phyloP scores from a whole-genome alignment of 805 yeast species.

The Saturnispora serradocipensis region DNA sequence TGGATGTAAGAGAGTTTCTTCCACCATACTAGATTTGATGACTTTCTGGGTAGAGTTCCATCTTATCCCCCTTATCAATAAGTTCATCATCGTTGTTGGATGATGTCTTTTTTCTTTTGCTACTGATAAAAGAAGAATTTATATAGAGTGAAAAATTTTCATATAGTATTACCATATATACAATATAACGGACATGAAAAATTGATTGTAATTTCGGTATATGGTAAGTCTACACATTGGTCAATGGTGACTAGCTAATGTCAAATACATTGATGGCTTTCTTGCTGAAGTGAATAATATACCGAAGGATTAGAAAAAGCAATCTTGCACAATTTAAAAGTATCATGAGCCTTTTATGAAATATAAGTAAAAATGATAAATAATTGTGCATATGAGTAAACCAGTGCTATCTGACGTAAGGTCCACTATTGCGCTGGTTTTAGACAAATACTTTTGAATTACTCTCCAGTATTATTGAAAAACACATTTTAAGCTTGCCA shows the following conservation, averaged over 20 bases:
- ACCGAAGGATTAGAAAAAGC: no score
- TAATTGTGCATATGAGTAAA: neutral
- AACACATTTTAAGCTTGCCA: no score
- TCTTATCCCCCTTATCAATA: neutral
- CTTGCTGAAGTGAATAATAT: no score
- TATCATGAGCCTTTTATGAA: neutral
- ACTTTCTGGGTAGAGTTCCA: slow-evolving; percentile 2
- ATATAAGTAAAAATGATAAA: neutral
- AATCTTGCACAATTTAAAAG: no score
- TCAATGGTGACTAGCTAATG: no score
- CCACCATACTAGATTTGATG: slow-evolving; percentile 15
- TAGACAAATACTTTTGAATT: neutral
- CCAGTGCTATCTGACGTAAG: neutral
- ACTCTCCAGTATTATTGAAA: neutral
- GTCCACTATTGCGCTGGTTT: no score
- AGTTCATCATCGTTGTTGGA: neutral
- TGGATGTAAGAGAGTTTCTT: slow-evolving; percentile 22
- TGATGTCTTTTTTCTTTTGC: neutral
- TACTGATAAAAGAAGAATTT: neutral
- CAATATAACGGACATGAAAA: neutral
- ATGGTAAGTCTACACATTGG: no score
- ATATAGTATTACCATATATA: neutral
- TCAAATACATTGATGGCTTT: no score
- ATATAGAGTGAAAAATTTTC: neutral
- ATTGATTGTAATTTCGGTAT: no score